Conservation (phyloP, 208 protist genomes). For the Leptomonas pyrrhocoris region DNA sequence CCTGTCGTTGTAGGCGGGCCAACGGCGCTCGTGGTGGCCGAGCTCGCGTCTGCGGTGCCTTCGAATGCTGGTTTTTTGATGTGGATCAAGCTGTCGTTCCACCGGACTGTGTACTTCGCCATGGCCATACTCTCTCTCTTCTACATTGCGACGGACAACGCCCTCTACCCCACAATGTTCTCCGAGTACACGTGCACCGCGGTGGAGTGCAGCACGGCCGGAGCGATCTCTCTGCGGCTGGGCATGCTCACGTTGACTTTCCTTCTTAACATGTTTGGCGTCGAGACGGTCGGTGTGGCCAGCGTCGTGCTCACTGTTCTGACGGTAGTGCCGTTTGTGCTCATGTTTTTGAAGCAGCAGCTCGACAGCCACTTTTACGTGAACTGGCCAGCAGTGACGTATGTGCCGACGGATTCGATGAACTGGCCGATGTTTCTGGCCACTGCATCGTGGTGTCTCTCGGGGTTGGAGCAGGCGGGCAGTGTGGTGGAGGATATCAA, state of each 20-base stretch:
- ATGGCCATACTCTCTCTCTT: constrained; percentile 71
- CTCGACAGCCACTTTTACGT: constrained; percentile 63
- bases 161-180: constrained; percentile 78
- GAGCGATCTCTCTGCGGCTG: constrained; percentile 37
- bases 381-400: constrained; percentile 73
- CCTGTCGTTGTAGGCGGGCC: constrained; percentile 72
- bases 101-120: constrained; percentile 64
- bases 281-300: constrained; percentile 62
- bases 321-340: constrained; percentile 64
- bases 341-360: constrained; percentile 67
- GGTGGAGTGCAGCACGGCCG: constrained; percentile 35
- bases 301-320: constrained; percentile 64
- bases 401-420: constrained; percentile 50
- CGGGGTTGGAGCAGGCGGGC: constrained; percentile 78
- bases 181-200: constrained; percentile 78
- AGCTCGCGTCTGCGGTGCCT: constrained; percentile 73
- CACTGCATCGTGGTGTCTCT: constrained; percentile 86
- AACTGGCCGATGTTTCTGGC: constrained; percentile 76
- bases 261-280: constrained; percentile 66
- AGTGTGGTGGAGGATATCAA: constrained; percentile 71
- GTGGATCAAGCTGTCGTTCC: constrained; percentile 73
- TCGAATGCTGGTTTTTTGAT: constrained; percentile 82
- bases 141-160: constrained; percentile 75
- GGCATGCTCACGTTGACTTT: constrained; percentile 61
- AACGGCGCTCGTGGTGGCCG: constrained; percentile 71